phyloP scores from a whole-genome alignment of 768 basidiomycete species.

The Leccinum pellstonianum region DNA sequence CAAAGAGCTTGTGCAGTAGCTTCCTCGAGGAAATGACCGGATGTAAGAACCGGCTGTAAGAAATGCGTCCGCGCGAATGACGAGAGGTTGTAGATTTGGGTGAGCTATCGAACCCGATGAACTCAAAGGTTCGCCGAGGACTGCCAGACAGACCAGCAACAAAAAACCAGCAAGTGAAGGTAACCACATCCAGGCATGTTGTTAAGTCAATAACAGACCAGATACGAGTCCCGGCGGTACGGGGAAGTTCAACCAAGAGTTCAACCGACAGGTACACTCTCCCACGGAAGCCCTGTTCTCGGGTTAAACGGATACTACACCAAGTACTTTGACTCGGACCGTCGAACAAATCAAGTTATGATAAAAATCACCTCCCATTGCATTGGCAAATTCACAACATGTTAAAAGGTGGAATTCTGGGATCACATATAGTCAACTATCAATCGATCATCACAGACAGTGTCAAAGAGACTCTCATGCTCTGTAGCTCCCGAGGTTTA shows the following conservation, averaged over 20 bases:
- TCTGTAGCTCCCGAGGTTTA: slow-evolving; percentile 60
- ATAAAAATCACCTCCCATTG: slow-evolving; percentile 15
- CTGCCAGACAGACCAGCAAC: slow-evolving; percentile 23
- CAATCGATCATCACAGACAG: not conserved
- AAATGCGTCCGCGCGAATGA: slow-evolving; percentile 48
- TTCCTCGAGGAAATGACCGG: too few species aligned
- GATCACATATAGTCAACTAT: not conserved
- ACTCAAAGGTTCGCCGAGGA: slow-evolving; percentile 21
- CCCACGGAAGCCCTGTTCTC: slow-evolving; percentile 22
- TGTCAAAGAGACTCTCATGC: slow-evolving; percentile 39
- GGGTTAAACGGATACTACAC: slow-evolving; percentile 10
- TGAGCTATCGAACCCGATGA: slow-evolving; percentile 41
- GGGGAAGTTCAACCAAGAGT: slow-evolving; percentile 6
- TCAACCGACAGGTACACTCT: slow-evolving; percentile 26
- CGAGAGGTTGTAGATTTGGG: slow-evolving; percentile 68
- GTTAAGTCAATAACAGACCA: not conserved
- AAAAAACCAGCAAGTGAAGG: slow-evolving; percentile 24
- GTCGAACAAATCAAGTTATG: too few species aligned
- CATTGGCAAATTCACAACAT: slow-evolving; percentile 37
- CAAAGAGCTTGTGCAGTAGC: too few species aligned
- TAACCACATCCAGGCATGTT: slow-evolving; percentile 24
- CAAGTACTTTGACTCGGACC: too few species aligned
- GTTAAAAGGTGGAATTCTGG: too few species aligned
- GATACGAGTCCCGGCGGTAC: not conserved
- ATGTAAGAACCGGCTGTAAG: too few species aligned